phyloP scores from a whole-genome alignment of 441 rosid species.

The Pelargonium australe region DNA sequence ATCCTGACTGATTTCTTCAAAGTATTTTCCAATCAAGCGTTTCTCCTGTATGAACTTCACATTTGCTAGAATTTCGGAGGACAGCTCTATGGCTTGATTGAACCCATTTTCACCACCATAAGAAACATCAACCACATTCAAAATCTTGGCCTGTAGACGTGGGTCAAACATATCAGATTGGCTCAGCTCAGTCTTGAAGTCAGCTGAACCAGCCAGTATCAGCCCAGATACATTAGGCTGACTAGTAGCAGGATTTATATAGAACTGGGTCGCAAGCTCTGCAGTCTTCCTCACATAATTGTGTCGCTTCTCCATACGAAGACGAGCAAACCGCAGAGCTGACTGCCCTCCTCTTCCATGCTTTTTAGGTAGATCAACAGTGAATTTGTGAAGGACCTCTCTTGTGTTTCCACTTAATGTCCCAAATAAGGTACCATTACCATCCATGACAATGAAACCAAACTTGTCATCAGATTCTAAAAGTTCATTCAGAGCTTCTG shows the following conservation, averaged over 20 bases:
- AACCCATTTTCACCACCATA: constrained; percentile 20
- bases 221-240: constrained; percentile 16
- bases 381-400: constrained; percentile 16
- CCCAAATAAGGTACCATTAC: constrained; percentile 20
- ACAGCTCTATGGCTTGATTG: constrained; percentile 16
- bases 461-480: constrained; percentile 15
- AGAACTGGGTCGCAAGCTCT: constrained; percentile 16
- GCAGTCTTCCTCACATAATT: constrained; percentile 17
- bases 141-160: constrained; percentile 18
- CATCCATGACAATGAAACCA: constrained; percentile 19
- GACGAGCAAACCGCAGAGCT: constrained; percentile 15
- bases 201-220: constrained; percentile 19
- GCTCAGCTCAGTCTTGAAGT: constrained; percentile 21
- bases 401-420: constrained; percentile 13
- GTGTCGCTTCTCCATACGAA: constrained; percentile 20
- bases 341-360: constrained; percentile 24
- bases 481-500: constrained; percentile 21
- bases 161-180: constrained; percentile 18
- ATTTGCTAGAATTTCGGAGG: constrained; percentile 13
- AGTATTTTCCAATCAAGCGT: constrained; percentile 12
- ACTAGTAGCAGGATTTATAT: constrained; percentile 12
- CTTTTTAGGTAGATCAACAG: constrained; percentile 21
- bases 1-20: constrained; percentile 21
- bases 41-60: constrained; percentile 18
- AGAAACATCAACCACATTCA: constrained; percentile 18